Evolutionary conservation across 495 filamentous ascomycete species (phyloP).

Genomic region (Usnea hakonensis): DNA sequence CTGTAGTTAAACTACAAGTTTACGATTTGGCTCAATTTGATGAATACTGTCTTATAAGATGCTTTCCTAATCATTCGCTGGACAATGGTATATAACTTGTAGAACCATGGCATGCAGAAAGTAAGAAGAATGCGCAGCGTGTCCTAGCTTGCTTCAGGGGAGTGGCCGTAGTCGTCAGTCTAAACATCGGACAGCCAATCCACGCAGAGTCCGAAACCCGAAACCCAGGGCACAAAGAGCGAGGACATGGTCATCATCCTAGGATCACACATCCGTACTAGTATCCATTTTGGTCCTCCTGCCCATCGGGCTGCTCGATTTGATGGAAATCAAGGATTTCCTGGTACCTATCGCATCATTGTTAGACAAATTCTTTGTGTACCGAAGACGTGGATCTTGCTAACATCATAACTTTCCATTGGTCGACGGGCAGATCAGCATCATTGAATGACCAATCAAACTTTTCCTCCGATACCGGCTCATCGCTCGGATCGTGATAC

Average conservation of each 20-base stretch:
- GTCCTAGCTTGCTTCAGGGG: neutral
- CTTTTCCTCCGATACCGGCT: slow-evolving; percentile 88
- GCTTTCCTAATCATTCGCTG: neutral
- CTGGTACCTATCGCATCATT: slow-evolving; percentile 68
- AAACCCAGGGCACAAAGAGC: neutral
- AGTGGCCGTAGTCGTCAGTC: slow-evolving; percentile 3
- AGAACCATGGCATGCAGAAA: slow-evolving; percentile 1
- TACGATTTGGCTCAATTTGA: neutral
- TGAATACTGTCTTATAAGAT: neutral
- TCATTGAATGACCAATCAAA: slow-evolving; percentile 99
- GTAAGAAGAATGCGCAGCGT: neutral
- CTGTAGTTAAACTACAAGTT: neutral
- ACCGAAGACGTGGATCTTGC: slow-evolving; percentile 26
- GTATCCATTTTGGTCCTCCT: slow-evolving; percentile 31
- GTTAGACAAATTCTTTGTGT: slow-evolving; percentile 25
- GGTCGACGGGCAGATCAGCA: slow-evolving; percentile 92
- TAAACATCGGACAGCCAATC: slow-evolving; percentile 2
- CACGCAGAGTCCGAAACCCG: slow-evolving; percentile 8
- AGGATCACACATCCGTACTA: slow-evolving; percentile 13
- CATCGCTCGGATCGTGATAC: slow-evolving; percentile 94
- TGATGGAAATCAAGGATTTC: slow-evolving; percentile 99
- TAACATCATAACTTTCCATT: slow-evolving; percentile 99
- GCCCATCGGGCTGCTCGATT: slow-evolving; percentile 58
- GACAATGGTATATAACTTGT: slow-evolving; percentile 5
- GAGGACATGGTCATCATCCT: neutral